A percentile compares a stretch with the other conserved stretches of the same genome.
Conservation (phyloP, 805 yeast species). For the Wickerhamomyces hampshirensis region DNA sequence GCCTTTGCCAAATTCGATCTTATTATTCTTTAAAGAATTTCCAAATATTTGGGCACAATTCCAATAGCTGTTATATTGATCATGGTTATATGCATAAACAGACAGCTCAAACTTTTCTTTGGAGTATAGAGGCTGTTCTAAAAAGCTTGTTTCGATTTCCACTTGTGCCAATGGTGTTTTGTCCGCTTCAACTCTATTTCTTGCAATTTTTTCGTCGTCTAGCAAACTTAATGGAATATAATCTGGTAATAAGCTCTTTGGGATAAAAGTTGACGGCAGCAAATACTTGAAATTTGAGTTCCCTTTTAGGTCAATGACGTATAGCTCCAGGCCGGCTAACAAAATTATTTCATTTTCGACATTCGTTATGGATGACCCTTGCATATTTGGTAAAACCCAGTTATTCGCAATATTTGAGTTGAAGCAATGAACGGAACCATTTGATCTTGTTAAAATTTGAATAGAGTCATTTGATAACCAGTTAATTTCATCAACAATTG, state of each 20-base stretch:
- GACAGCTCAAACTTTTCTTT: constrained; percentile 16
- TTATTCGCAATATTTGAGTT: constrained; percentile 23
- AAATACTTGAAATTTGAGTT: constrained; percentile 31
- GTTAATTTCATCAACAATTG: constrained; percentile 42
- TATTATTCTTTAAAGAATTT: constrained; percentile 2
- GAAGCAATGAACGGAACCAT: constrained; percentile 64
- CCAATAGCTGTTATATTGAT: constrained; percentile 2
- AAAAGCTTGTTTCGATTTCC: constrained; percentile 49
- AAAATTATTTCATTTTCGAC: constrained; percentile 6
- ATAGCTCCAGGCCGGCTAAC: constrained; percentile 12
- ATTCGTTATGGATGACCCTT: constrained; percentile 6
- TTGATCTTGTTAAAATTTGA: constrained; percentile 45
- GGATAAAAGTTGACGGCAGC: constrained; percentile 32
- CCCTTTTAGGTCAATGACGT: constrained; percentile 24
- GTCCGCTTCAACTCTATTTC: constrained; percentile 14
- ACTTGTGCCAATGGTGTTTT: constrained; percentile 40
- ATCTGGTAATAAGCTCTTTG: constrained; percentile 21
- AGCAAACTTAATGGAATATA: constrained; percentile 16
- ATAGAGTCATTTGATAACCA: constrained; percentile 47
- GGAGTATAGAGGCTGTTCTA: constrained; percentile 15
- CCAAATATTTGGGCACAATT: constrained; percentile 4
- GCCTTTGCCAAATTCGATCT: constrained; percentile 14
- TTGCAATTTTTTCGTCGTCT: constrained; percentile 16
- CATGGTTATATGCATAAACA: constrained; percentile 1
- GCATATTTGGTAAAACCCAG: constrained; percentile 23